Base-by-base conservation (phyloP, 345 rosid species). In the Fremontodendron californicum region DNA sequence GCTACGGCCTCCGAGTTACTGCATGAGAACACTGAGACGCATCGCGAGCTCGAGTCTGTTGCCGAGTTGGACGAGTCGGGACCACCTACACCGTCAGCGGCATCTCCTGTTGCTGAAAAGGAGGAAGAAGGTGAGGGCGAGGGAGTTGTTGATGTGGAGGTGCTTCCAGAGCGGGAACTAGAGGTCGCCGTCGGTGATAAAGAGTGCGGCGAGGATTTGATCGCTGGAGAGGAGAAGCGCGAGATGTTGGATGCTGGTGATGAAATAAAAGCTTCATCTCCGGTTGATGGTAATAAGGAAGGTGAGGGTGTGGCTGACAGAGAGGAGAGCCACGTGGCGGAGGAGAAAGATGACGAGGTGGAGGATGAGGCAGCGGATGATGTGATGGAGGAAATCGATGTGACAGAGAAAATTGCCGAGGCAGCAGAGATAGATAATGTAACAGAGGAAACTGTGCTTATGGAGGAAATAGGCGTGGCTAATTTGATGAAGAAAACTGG, bases 261-360 rank as follows among this genome's bases (percentile, higher is more conserved):
- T n/a, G 57, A 19, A 31, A 0, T 67, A n/a, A 71, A 67, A 3
- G 33, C 25, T 46, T 49, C 64, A 16, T 37, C 18, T 54, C 0
- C 60, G 71, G 18, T 63, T 74, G 80, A 49, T 35, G 77, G 31
- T n/a, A 67, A 79, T 23, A 40, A 68, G 62, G 29, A 54, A 61
- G 75, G 64, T 39, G 75, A 49, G 16, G 83, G 37, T 63, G 15
- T 21, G 71, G 55, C 52, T 69, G 80, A 25, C 71, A 75, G 69
- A 18, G 75, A 71, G 75, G 77, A 65, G 64, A 46, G 81, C 49
- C 52, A 74, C 18, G 62, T 81, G 83, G 82, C 67, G 70, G 79
- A 39, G 52, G 71, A 48, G 57, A 18, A 46, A 27, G 57, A 15
- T 69, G 57, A 69, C 23, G 2, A 27, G 21, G 57, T 27, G 23